phyloP scores from a whole-genome alignment of 352 stramenopile species.

The Phytopythium sindhum region DNA sequence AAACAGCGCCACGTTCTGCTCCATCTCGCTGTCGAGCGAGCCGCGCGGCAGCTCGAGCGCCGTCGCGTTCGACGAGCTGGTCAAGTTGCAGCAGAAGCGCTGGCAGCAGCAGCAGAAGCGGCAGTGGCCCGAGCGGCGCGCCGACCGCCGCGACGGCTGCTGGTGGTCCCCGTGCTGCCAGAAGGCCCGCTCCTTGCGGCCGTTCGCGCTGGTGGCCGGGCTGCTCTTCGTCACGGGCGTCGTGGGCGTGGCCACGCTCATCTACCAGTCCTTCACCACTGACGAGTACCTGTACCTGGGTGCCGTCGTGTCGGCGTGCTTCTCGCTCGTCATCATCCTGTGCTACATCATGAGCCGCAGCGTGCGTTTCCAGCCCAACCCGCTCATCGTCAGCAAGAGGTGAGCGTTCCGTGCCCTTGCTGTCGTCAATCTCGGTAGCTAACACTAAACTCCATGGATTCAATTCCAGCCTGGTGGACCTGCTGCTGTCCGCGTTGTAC shows the following conservation, averaged over 20 bases:
- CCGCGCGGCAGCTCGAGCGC: constrained; percentile 32
- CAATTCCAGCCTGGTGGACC: constrained; percentile 57
- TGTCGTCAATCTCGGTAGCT: not conserved
- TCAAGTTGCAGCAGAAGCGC: constrained; percentile 18
- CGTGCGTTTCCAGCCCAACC: constrained; percentile 72
- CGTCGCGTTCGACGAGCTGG: constrained; percentile 23
- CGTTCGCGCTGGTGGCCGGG: constrained; percentile 30
- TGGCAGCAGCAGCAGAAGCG: constrained; percentile 7
- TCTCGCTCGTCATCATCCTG: constrained; percentile 72
- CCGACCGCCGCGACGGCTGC: not conserved
- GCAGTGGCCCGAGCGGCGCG: not conserved
- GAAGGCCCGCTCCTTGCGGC: constrained; percentile 8
- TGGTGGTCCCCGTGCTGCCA: not conserved
- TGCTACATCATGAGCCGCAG: constrained; percentile 56
- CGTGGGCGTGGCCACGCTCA: constrained; percentile 28
- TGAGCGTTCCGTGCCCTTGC: not conserved
- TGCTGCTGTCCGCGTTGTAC: constrained; percentile 68
- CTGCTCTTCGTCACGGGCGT: constrained; percentile 39
- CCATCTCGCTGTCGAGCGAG: constrained; percentile 58
- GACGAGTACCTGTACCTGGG: constrained; percentile 74
- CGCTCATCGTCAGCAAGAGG: constrained; percentile 86
- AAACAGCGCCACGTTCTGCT: constrained; percentile 55
- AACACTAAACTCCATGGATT: not conserved
- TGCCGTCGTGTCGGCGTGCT: constrained; percentile 60
- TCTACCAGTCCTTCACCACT: constrained; percentile 30